Evolutionary conservation across 148 eudicot species (phyloP).

Genomic region (Nepenthes gracilis): DNA sequence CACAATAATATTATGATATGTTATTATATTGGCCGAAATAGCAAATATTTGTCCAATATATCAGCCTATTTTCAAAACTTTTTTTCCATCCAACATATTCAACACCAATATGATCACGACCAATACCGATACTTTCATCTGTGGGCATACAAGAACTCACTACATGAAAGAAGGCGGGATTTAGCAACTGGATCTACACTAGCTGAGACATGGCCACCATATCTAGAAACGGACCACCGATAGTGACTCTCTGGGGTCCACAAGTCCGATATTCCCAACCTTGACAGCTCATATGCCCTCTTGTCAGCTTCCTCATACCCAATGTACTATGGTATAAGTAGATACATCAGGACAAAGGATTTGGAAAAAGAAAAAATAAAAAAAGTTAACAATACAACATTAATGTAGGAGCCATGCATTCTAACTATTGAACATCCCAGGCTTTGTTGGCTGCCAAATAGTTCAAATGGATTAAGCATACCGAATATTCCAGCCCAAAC

Average conservation of each 20-base stretch:
- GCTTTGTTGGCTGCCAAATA: background rate
- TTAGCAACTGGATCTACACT: constrained; percentile 47
- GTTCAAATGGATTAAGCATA: constrained; percentile 14
- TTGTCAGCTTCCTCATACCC: constrained; percentile 71
- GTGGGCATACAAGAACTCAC: constrained; percentile 27
- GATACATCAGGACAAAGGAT: constrained; percentile 1
- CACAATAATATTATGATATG: too few species aligned
- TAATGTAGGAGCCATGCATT: background rate
- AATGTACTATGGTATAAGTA: constrained; percentile 41
- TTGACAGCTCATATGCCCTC: constrained; percentile 60
- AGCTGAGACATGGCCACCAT: constrained; percentile 79
- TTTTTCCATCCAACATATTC: too few species aligned
- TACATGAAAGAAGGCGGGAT: constrained; percentile 51
- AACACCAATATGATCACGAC: too few species aligned
- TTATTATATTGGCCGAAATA: too few species aligned
- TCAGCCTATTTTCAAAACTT: too few species aligned
- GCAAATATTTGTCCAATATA: too few species aligned
- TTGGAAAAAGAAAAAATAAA: constrained; percentile 2
- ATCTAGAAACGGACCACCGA: constrained; percentile 71
- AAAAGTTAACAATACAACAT: constrained; percentile 1
- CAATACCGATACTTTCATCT: background rate
- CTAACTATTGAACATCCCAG: background rate
- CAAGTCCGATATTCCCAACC: constrained; percentile 53
- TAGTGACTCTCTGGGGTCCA: constrained; percentile 98
- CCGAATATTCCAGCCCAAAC: constrained; percentile 59